Evolutionary conservation across 108 stramenopile species (phyloP).

Genomic region (Fragilaria radians): DNA sequence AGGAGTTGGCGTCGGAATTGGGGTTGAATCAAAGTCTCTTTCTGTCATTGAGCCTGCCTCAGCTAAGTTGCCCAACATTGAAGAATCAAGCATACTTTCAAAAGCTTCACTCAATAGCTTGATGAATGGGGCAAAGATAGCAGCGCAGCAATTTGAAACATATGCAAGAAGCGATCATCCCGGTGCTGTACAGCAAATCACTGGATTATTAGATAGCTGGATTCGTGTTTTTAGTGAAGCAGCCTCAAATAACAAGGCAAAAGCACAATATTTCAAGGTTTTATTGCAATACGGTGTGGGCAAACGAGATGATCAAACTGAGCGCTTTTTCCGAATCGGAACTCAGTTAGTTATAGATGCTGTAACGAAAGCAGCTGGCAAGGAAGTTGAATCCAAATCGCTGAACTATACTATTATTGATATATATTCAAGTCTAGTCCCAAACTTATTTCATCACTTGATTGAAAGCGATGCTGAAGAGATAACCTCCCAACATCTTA

Average conservation of each 20-base stretch:
- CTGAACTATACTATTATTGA: constrained; percentile 90
- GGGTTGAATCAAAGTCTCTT: constrained; percentile 5
- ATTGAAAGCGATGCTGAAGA: constrained; percentile 54
- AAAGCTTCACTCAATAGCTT: constrained; percentile 46
- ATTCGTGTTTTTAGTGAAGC: constrained; percentile 87
- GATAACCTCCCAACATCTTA: constrained; percentile 58
- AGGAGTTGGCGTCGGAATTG: constrained; percentile 7
- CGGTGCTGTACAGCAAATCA: constrained; percentile 80
- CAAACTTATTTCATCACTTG: constrained; percentile 79
- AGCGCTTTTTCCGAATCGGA: constrained; percentile 92
- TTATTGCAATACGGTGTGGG: constrained; percentile 89
- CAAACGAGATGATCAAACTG: constrained; percentile 85
- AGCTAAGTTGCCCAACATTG: constrained; percentile 13
- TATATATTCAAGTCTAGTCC: constrained; percentile 88
- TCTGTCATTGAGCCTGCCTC: background rate
- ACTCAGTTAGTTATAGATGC: constrained; percentile 88
- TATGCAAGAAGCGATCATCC: constrained; percentile 68
- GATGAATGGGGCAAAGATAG: constrained; percentile 42
- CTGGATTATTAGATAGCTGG: constrained; percentile 92
- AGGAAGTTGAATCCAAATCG: constrained; percentile 22
- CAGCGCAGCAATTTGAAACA: constrained; percentile 59
- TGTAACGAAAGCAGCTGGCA: constrained; percentile 47
- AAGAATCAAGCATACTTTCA: constrained; percentile 68
- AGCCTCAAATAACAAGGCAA: constrained; percentile 77
- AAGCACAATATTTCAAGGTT: constrained; percentile 83